Evolutionary conservation across 1,284 basidiomycete species (phyloP), one percentile per base, ranked within the genome.

Genomic region (Microbotryum saponariae): DNA sequence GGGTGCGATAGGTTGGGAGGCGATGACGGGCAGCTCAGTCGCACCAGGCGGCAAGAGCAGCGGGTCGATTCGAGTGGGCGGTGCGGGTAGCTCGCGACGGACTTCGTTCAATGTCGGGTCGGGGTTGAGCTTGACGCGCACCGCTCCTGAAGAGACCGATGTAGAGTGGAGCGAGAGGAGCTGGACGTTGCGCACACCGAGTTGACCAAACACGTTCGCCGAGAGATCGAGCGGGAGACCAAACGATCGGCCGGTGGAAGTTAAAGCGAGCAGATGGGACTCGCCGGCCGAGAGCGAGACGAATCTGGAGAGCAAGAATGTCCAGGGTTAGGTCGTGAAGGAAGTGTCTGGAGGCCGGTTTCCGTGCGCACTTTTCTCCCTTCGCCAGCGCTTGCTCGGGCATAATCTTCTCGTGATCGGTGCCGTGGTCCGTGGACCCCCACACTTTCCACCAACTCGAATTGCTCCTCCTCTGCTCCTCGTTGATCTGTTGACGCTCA

Each of bases 121-220:
- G 1, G 62, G 63, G 10, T 63, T 63, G 33, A 62, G 58, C 8
- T 51, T 46, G 31, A 60, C 54, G 1, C 37, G 44, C 5, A 83
- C 80, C 62, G 83, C 81, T 10, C 75, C 74, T 20, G 82, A 71
- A 12, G 81, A 8, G 61, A 67, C 4, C 65, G 58, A 56, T 63
- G 47, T 58, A 58, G 20, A 49, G 64, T 53, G 70, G 67, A 47
- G 75, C 62, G 51, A 74, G 61, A 66, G 57, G 67, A 66, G 48
- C 60, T 63, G 59, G 51, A 86, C 78, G 64, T 81, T 78, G 65
- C 86, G 80, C 68, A 81, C 85, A 70, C 91, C 91, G 14, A 97
- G 83, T 76, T 97, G 93, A 1, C 90, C 89, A 74, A 86, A 83
- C 1, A 81, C 78, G 76, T 97, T 97, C n/a, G 86, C 91, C 9